These are phyloP conservation scores for Saccharomycopsis sp. DNA, from an alignment of 805 yeast genomes.

Conservation along the genomic window DNA sequence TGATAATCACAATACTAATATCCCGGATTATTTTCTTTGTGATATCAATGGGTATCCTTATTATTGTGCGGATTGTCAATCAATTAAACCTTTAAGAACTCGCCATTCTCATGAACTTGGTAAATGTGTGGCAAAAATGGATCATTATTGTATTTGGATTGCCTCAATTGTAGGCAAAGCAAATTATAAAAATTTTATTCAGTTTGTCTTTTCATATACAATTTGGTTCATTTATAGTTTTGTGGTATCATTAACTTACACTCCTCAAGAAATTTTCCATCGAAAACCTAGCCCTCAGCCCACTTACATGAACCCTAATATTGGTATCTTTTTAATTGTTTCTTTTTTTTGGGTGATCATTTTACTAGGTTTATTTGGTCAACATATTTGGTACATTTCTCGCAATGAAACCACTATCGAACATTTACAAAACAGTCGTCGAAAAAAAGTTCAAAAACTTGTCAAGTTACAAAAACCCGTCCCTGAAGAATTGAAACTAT, in stretches of 20 bases:
- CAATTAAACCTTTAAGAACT: slow-evolving; percentile 54
- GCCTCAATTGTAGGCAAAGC: slow-evolving; percentile 61
- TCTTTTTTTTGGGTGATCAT: slow-evolving; percentile 9
- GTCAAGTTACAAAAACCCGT: not conserved
- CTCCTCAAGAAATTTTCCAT: slow-evolving; percentile 7
- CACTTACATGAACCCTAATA: slow-evolving; percentile 15
- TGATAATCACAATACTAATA: not conserved
- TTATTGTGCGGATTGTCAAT: slow-evolving; percentile 62
- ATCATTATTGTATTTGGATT: slow-evolving; percentile 76
- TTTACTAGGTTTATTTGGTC: slow-evolving; percentile 6
- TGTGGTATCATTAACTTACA: slow-evolving; percentile 5
- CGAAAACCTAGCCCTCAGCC: no score
- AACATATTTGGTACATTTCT: slow-evolving; percentile 11
- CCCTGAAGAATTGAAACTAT: not conserved
- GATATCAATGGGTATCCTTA: slow-evolving; percentile 65
- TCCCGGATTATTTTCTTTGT: slow-evolving; percentile 54
- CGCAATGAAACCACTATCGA: slow-evolving; percentile 16
- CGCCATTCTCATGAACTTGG: slow-evolving; percentile 54
- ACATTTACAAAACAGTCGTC: slow-evolving; percentile 5
- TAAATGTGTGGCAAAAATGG: slow-evolving; percentile 62
- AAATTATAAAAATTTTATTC: slow-evolving; percentile 33
- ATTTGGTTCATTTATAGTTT: slow-evolving; percentile 11
- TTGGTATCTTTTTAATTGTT: slow-evolving; percentile 4
- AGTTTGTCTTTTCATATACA: slow-evolving; percentile 9
- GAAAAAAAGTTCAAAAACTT: not conserved